phyloP scores from a whole-genome alignment of 345 rosid genomes.

The Dipteronia sinensis region DNA sequence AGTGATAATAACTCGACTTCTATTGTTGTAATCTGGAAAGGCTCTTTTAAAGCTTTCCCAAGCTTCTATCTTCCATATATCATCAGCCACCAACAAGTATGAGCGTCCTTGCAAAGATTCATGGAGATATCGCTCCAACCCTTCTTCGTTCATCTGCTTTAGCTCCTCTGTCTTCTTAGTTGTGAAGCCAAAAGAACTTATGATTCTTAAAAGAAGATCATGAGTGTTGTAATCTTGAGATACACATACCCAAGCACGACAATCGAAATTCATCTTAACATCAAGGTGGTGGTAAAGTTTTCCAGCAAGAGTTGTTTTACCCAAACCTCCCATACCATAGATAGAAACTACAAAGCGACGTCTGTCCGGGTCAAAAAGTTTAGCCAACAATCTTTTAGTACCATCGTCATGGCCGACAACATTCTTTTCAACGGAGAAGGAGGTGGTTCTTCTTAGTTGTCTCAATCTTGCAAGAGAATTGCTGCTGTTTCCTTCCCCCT shows the following conservation, averaged over 20 bases:
- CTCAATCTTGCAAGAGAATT: slow-evolving; percentile 10
- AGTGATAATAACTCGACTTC: slow-evolving; percentile 33
- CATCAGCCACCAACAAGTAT: slow-evolving; percentile 31
- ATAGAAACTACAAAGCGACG: slow-evolving; percentile 27
- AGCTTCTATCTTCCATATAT: slow-evolving; percentile 25
- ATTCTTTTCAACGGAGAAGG: not conserved
- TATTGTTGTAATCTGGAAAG: slow-evolving; percentile 23
- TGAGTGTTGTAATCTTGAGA: slow-evolving; percentile 23
- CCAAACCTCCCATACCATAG: slow-evolving; percentile 34
- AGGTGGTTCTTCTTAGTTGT: slow-evolving; percentile 28
- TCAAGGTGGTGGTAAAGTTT: slow-evolving; percentile 23
- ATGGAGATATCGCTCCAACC: slow-evolving; percentile 14
- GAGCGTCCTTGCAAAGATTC: slow-evolving; percentile 15
- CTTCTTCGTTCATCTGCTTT: not conserved
- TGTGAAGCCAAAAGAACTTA: not conserved
- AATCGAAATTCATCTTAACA: slow-evolving; percentile 12
- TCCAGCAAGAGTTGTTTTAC: slow-evolving; percentile 31
- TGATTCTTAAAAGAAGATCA: slow-evolving; percentile 18
- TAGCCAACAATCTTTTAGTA: slow-evolving; percentile 21
- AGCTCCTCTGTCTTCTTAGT: not conserved
- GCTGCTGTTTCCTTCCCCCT: not conserved
- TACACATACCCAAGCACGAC: slow-evolving; percentile 33
- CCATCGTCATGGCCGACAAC: not conserved
- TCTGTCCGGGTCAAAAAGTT: slow-evolving; percentile 15
- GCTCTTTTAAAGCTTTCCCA: slow-evolving; percentile 26